phyloP scores from a whole-genome alignment of 768 basidiomycete genomes.

The Boletales sp. region DNA sequence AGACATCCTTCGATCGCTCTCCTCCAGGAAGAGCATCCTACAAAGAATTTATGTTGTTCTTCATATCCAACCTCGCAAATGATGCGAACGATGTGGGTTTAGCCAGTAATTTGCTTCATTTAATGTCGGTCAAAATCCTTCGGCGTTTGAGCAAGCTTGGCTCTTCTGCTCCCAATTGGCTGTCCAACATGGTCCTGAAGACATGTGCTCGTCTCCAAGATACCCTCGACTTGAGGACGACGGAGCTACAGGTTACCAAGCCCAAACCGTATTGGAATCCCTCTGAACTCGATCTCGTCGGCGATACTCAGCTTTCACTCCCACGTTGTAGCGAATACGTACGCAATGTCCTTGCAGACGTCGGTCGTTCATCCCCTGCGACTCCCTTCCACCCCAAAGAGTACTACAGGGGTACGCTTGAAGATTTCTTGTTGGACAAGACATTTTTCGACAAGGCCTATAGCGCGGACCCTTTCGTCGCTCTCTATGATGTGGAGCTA shows the following conservation, averaged over 20 bases:
- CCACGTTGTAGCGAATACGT: conserved; percentile 27
- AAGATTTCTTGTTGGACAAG: too few relatives aligned
- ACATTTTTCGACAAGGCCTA: too few relatives aligned
- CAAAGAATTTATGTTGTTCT: conserved; percentile 45
- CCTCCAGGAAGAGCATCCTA: conserved; percentile 27
- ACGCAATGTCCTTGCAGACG: conserved; percentile 8
- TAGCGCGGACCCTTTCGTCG: background rate
- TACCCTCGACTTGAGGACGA: background rate
- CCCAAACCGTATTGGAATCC: conserved; percentile 8
- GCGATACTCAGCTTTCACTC: conserved; percentile 35
- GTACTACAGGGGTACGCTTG: background rate
- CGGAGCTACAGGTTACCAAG: background rate
- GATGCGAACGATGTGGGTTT: conserved; percentile 8
- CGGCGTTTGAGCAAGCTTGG: background rate
- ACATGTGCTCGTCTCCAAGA: background rate
- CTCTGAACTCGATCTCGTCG: background rate
- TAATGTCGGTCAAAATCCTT: background rate
- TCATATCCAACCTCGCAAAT: conserved; percentile 28
- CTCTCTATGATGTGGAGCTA: conserved; percentile 36
- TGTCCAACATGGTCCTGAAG: background rate
- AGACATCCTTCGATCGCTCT: conserved; percentile 17
- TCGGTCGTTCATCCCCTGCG: conserved; percentile 7
- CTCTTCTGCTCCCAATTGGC: background rate
- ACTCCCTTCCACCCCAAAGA: background rate
- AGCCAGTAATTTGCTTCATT: background rate